Base-by-base conservation (phyloP, 1,284 basidiomycete genomes). In the Fomitopsis palustris region DNA sequence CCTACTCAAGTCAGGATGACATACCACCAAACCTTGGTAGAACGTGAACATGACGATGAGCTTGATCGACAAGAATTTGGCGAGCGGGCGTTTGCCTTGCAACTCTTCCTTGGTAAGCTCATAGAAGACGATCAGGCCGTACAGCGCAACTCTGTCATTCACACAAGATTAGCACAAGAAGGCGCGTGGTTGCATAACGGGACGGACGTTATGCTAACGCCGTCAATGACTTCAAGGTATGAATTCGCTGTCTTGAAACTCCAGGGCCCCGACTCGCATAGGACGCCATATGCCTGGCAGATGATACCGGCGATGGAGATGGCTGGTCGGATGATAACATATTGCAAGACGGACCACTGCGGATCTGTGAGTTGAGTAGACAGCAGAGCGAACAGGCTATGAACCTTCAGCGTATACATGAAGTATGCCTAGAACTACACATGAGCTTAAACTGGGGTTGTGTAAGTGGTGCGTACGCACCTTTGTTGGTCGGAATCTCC, bases 31-130 rank as follows among this genome's bases (percentile, higher is more conserved):
- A 0, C 80, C 76, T 64, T 92, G 90, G 70, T 92, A 93, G 70
- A 90, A 92, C 0, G 90, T 92, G 69, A 90, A 87, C 83, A 95
- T 88, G 54, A 95, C 89, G 59, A 93, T 92, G 35, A 93, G 74
- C 74, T 95, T 95, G 77, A 93, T 93, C 10, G 83, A 75, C 61
- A 93, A 66, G 71, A 95, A 95, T 74, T 95, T 95, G 16, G 89
- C 84, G 31, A 95, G 76, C 17, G 93, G 94, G 29, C 86, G 80
- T n/a, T 84, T 79, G 19, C 87, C 91, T 57, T 72, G 76, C 7
- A 96, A 79, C 66, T 95, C 92, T 9, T 90, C 85, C 61, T 87
- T 84, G 45, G 86, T 91, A 42, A 95, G 78, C 16, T 81, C 88
- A 67, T 94, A 95, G 70, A 93, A 93, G n/a, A 92, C 64, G 27